Evolutionary conservation across 331 rosid genomes (phyloP).

Genomic region (Pyrus hybrid): DNA sequence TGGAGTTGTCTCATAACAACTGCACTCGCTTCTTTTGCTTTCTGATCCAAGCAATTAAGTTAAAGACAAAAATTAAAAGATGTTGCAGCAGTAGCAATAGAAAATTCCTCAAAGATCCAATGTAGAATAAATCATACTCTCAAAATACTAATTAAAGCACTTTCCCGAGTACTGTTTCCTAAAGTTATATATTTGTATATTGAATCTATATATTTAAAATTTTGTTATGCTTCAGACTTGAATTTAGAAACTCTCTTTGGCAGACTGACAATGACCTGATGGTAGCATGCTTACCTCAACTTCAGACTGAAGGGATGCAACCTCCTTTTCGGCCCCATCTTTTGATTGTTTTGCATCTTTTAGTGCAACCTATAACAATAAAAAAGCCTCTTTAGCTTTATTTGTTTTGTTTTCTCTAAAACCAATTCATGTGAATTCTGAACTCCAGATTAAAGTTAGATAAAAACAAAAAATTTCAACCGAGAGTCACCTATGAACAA

Average conservation of each 20-base stretch:
- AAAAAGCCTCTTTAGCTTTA: conserved; percentile 3
- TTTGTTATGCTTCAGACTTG: conserved; percentile 1
- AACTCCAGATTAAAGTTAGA: neutral
- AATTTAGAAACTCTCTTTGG: neutral
- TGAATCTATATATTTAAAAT: neutral
- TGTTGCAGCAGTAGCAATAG: conserved; percentile 5
- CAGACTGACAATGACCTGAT: neutral
- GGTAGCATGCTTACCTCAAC: conserved; percentile 39
- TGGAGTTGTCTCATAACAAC: conserved; percentile 46
- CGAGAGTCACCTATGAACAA: neutral
- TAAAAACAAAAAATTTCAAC: neutral
- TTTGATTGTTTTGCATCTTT: conserved; percentile 67
- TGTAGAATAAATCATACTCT: neutral
- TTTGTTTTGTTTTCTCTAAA: too few relatives aligned
- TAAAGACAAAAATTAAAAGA: neutral
- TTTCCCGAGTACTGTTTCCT: neutral
- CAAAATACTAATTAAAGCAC: neutral
- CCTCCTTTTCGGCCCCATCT: conserved; percentile 55
- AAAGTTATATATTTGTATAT: neutral
- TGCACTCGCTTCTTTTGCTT: conserved; percentile 58
- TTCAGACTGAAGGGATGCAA: conserved; percentile 51
- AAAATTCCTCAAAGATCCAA: neutral
- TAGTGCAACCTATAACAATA: conserved; percentile 66
- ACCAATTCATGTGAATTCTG: neutral
- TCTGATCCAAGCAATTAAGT: conserved; percentile 31